Evolutionary conservation across 2,329 filamentous ascomycete species (phyloP).

Genomic region (Aspergillus phoenicis): DNA sequence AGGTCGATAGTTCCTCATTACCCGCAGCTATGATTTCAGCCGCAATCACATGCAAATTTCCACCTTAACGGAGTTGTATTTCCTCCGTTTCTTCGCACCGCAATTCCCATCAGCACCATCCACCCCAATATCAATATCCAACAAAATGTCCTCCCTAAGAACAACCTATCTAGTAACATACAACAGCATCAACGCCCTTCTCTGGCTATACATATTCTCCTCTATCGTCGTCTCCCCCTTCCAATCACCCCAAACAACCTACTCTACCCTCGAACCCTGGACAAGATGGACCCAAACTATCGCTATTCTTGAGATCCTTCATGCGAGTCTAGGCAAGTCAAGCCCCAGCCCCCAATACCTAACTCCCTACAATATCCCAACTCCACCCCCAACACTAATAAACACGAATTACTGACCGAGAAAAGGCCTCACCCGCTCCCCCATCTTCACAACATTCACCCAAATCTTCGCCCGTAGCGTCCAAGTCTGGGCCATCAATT

Average conservation of each 20-base stretch:
- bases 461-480: constrained; percentile 34
- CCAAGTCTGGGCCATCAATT: constrained; percentile 36
- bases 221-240: constrained; percentile 14
- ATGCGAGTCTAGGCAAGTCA: constrained; percentile 27
- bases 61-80: background rate
- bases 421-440: constrained; percentile 31
- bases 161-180: constrained; percentile 29
- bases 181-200: constrained; percentile 26
- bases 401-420: background rate
- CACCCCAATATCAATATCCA: background rate
- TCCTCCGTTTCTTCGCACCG: background rate
- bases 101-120: background rate
- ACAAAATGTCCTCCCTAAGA: constrained; percentile 3
- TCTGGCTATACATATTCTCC: constrained; percentile 31
- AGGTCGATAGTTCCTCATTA: too few relatives aligned
- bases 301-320: constrained; percentile 30
- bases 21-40: background rate
- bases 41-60: background rate
- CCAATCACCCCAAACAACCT: constrained; percentile 16
- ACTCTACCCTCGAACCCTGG: constrained; percentile 28
- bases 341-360: background rate
- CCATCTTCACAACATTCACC: constrained; percentile 34
- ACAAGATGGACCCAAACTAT: constrained; percentile 31
- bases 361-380: background rate
- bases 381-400: background rate